Evolutionary conservation across 208 protist species (phyloP).

Genomic region (Entamoeba nuttalli): DNA sequence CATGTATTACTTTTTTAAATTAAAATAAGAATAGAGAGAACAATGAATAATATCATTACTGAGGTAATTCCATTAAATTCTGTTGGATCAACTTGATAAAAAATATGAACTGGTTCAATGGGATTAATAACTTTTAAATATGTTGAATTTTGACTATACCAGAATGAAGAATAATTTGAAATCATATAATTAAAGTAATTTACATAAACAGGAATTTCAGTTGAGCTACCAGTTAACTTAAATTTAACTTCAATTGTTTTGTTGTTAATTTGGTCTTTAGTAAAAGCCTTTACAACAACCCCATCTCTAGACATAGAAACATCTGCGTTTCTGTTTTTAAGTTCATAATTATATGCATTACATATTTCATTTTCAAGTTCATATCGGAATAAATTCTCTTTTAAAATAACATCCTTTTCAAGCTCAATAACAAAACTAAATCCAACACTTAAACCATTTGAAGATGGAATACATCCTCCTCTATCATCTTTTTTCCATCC

Average conservation of each 20-base stretch:
- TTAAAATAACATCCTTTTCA: not conserved
- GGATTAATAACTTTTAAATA: not conserved
- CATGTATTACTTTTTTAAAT: not conserved
- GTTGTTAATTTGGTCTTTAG: not conserved
- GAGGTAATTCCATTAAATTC: not conserved
- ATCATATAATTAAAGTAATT: not conserved
- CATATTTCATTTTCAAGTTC: not conserved
- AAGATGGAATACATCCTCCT: not conserved
- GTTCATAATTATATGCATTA: not conserved
- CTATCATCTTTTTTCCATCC: not conserved
- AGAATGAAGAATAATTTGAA: not conserved
- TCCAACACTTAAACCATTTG: not conserved
- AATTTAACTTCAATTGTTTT: not conserved
- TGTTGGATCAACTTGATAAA: not conserved
- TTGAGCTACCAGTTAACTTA: not conserved
- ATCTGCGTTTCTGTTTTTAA: not conserved
- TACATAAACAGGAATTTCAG: not conserved
- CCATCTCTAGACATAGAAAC: not conserved
- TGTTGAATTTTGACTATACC: not conserved
- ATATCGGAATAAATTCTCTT: not conserved
- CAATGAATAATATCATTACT: not conserved
- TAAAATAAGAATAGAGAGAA: not conserved
- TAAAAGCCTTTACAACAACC: not conserved
- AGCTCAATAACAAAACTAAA: not conserved
- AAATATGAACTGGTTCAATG: not conserved